phyloP scores from a whole-genome alignment of 2,329 filamentous ascomycete genomes.

The Aspergillus udagawae region DNA sequence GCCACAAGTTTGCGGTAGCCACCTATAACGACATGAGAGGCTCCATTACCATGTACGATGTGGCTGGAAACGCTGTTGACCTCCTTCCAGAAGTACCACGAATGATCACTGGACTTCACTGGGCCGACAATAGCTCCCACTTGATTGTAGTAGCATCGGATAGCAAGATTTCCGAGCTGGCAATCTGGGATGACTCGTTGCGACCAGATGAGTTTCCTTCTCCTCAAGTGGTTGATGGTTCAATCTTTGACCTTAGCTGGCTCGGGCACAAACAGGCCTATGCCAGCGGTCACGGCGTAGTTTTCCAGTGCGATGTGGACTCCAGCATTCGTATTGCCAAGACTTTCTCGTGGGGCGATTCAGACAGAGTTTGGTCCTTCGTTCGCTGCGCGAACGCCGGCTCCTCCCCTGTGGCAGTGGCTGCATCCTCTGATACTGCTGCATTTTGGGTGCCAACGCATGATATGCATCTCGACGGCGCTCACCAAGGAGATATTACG shows the following conservation, averaged over 20 bases:
- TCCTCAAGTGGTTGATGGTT: conserved; percentile 33
- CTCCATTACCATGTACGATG: conserved; percentile 43
- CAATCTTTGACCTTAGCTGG: conserved; percentile 43
- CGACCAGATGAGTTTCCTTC: conserved; percentile 35
- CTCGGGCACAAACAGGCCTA: conserved; percentile 34
- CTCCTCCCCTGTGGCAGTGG: conserved; percentile 32
- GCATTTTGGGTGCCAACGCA: conserved; percentile 45
- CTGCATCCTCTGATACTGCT: conserved; percentile 36
- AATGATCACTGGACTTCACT: conserved; percentile 42
- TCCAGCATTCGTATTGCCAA: conserved; percentile 35
- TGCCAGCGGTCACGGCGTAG: conserved; percentile 37
- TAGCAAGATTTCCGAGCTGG: conserved; percentile 37
- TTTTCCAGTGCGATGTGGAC: conserved; percentile 40
- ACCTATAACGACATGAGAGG: conserved; percentile 42
- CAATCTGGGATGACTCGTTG: conserved; percentile 41
- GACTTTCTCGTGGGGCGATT: conserved; percentile 28
- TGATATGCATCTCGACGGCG: conserved; percentile 34
- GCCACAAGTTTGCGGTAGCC: conserved; percentile 44
- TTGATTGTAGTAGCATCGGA: conserved; percentile 43
- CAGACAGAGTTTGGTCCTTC: conserved; percentile 39
- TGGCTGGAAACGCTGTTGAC: conserved; percentile 41
- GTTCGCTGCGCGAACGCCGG: conserved; percentile 32
- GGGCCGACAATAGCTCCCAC: conserved; percentile 37
- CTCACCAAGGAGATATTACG: conserved; percentile 42
- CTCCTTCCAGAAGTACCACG: conserved; percentile 43